phyloP scores from a whole-genome alignment of 2,329 filamentous ascomycete genomes.

The Arthroderma sp. region DNA sequence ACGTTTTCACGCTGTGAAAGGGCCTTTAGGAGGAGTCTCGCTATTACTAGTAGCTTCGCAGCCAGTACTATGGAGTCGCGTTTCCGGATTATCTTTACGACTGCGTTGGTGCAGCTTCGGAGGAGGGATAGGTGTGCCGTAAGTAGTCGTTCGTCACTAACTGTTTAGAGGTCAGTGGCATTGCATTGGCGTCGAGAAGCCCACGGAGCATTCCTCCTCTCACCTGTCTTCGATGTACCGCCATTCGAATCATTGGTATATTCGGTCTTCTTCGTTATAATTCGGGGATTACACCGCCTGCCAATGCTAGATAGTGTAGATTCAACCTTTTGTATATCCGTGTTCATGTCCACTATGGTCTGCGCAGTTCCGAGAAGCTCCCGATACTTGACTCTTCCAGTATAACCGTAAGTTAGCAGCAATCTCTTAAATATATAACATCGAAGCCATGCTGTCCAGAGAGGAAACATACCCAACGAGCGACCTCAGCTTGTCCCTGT shows the following conservation, averaged over 20 bases:
- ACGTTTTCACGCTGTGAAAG: conserved; percentile 44
- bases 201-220: background rate
- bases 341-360: conserved; percentile 81
- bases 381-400: conserved; percentile 59
- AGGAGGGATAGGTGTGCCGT: conserved; percentile 48
- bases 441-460: background rate
- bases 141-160: conserved; percentile 31
- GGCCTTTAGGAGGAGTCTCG: conserved; percentile 61
- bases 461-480: conserved; percentile 48
- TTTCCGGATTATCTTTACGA: conserved; percentile 42
- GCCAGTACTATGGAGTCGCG: conserved; percentile 42
- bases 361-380: conserved; percentile 86
- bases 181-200: background rate
- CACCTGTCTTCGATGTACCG: conserved; percentile 25
- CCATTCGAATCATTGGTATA: conserved; percentile 43
- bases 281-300: conserved; percentile 59
- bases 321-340: conserved; percentile 64
- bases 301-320: conserved; percentile 59
- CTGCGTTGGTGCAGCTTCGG: conserved; percentile 43
- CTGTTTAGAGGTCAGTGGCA: conserved; percentile 17
- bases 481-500: conserved; percentile 53
- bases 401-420: conserved; percentile 4
- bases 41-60: conserved; percentile 64
- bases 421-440: conserved; percentile 7
- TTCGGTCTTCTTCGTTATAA: conserved; percentile 53